Conservation (phyloP, 2,329 filamentous ascomycete species). For the Colletotrichum godetiae region DNA sequence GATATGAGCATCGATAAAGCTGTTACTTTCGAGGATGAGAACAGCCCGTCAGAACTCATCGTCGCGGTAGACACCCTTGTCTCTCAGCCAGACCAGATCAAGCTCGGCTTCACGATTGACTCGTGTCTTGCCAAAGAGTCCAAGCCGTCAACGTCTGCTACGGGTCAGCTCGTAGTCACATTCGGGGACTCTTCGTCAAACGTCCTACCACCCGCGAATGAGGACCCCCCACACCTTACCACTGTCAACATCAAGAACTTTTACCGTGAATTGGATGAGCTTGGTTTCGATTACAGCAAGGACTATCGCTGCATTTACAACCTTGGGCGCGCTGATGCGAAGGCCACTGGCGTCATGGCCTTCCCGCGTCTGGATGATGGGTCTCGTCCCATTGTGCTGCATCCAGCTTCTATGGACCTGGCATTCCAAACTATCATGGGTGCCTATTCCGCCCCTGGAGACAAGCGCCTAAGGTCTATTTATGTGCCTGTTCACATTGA, state of each 20-base stretch:
- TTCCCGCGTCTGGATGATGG: not conserved
- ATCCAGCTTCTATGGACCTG: slow-evolving; percentile 47
- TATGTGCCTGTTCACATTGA: slow-evolving; percentile 44
- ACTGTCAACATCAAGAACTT: slow-evolving; percentile 7
- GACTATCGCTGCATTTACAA: slow-evolving; percentile 4
- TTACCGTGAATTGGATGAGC: slow-evolving; percentile 1
- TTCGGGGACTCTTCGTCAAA: not conserved
- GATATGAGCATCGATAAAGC: slow-evolving; percentile 24
- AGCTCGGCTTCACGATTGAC: not conserved
- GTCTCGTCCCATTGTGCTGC: slow-evolving; percentile 36
- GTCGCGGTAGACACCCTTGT: no score
- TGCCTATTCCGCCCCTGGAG: slow-evolving; percentile 46
- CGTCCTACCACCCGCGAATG: not conserved
- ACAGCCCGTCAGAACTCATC: slow-evolving; percentile 6
- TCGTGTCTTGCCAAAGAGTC: slow-evolving; percentile 5
- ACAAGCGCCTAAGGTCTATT: slow-evolving; percentile 44
- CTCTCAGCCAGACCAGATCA: not conserved
- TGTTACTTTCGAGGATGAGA: slow-evolving; percentile 7
- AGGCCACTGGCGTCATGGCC: not conserved
- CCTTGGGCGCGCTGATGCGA: not conserved
- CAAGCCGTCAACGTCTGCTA: not conserved
- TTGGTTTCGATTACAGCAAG: slow-evolving; percentile 4
- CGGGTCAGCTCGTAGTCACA: not conserved
- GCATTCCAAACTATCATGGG: slow-evolving; percentile 48
- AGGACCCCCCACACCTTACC: not conserved